These are phyloP conservation scores for Neoscytalidium dimidiatum DNA, from an alignment of 2,329 filamentous ascomycete genomes.

Conservation along the genomic window DNA sequence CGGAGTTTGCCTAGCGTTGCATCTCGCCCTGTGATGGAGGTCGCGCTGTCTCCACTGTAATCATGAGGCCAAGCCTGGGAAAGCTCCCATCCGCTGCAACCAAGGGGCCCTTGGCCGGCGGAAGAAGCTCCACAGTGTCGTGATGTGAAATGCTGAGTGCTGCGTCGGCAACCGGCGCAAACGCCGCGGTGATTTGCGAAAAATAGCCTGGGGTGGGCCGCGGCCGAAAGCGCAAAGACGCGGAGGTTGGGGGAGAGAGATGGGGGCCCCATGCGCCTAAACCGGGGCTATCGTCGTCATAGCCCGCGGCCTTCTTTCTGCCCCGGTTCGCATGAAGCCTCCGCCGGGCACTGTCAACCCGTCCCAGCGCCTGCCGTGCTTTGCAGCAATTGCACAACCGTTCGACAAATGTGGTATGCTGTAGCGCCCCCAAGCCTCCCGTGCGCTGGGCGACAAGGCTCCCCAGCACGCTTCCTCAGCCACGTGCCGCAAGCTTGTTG, in stretches of 20 bases:
- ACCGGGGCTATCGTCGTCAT: neutral
- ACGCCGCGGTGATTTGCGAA: neutral
- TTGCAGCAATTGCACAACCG: neutral
- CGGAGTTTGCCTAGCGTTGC: constrained; percentile 5
- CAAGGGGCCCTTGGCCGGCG: neutral
- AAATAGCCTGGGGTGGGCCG: neutral
- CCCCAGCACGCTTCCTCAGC: neutral
- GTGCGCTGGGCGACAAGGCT: neutral
- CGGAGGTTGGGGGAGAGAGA: too few species aligned
- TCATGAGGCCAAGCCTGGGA: neutral
- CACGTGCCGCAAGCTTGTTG: neutral
- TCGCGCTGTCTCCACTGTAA: constrained; percentile 6
- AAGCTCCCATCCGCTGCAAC: neutral
- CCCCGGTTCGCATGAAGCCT: neutral
- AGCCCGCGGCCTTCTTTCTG: neutral
- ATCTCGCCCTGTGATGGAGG: neutral
- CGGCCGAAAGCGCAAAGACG: neutral
- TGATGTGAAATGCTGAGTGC: neutral
- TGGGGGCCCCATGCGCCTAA: neutral
- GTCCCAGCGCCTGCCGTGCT: neutral
- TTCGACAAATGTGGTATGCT: neutral
- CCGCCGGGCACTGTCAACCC: neutral
- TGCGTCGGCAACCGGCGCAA: neutral
- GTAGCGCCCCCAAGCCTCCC: neutral
- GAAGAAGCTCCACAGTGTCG: neutral